Base-by-base conservation (phyloP, 2,329 filamentous ascomycete genomes). In the Nothopassalora personata region DNA sequence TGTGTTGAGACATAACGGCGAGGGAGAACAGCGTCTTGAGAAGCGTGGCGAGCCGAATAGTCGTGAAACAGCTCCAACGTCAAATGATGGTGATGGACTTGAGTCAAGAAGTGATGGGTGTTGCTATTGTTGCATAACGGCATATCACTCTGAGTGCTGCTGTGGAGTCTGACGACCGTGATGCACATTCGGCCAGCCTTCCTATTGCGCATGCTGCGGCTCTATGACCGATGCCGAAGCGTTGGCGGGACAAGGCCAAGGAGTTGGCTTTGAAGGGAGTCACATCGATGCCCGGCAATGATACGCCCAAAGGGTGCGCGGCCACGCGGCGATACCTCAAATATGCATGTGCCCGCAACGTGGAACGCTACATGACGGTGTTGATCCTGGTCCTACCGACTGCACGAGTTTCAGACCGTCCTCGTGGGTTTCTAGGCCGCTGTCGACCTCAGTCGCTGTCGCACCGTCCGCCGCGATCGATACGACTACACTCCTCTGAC, bases 401-500 rank as follows among this genome's bases (percentile, higher is more conserved):
- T 15, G 39, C n/a, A 15, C 4, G 7, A 13, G 8, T 15, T n/a
- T 7, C 39, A 43, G 7, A 15, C 18, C 39, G 39, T 8, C 4
- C 11, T 43, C n/a, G 39, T 8, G 39, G n/a, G 4, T 7, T n/a
- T 8, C 39, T n/a, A 43, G 39, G 3, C 39, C 18, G 4, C 8
- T 43, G 13, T 43, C n/a, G 39, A n/a, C 36, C 7, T 43, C 15
- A n/a, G 11, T n/a, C 36, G 6, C 15, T 18, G 5, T 43, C 7
- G 6, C 15, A 13, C 31, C 31, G 10, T 9, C 4, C 7, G 8
- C 7, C 36, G 36, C 36, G 15, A 43, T 39, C 36, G 36, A 43
- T n/a, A n/a, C 36, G 36, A n/a, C 15, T 43, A 43, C 2, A 11
- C 11, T 62, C 27, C 52, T 60, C 49, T 63, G 55, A 53, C 30